These are phyloP conservation scores for Cladosporium cucumerinum DNA, from an alignment of 2,329 filamentous ascomycete species.

Conservation along the genomic window DNA sequence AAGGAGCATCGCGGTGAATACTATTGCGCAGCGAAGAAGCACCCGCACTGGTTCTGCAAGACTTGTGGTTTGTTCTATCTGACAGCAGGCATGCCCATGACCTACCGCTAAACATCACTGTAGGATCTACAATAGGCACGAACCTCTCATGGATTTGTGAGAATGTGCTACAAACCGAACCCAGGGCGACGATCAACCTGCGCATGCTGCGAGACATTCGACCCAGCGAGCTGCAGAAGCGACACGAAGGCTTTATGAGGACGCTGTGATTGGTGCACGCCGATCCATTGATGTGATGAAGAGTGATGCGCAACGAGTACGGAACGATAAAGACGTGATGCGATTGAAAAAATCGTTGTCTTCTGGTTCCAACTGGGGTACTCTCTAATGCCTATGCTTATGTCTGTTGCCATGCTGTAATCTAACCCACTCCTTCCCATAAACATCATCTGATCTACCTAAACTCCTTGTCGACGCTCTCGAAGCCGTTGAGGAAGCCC, in stretches of 20 bases:
- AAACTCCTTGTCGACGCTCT: slow-evolving; percentile 81
- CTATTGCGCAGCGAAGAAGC: slow-evolving; percentile 19
- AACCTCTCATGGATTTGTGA: slow-evolving; percentile 22
- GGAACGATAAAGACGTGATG: neutral
- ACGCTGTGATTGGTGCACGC: neutral
- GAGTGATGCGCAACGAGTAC: neutral
- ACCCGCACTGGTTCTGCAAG: slow-evolving; percentile 26
- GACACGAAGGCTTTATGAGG: slow-evolving; percentile 22
- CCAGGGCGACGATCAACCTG: slow-evolving; percentile 25
- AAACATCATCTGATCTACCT: slow-evolving; percentile 25
- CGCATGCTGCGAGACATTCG: slow-evolving; percentile 30
- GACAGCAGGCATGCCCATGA: neutral
- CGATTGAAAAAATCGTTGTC: neutral
- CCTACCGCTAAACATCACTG: neutral
- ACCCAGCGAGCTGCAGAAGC: slow-evolving; percentile 21
- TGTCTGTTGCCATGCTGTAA: neutral
- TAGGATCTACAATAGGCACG: slow-evolving; percentile 19
- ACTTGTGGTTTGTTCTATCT: slow-evolving; percentile 19
- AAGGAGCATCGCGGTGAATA: slow-evolving; percentile 24
- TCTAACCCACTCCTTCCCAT: neutral
- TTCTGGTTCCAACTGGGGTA: neutral
- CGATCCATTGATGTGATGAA: neutral
- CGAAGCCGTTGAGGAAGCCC: slow-evolving; percentile 83
- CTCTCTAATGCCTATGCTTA: slow-evolving; percentile 8
- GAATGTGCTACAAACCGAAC: slow-evolving; percentile 19